Base-by-base conservation (phyloP, 2,329 filamentous ascomycete species). In the Hymenoscyphus occultus region DNA sequence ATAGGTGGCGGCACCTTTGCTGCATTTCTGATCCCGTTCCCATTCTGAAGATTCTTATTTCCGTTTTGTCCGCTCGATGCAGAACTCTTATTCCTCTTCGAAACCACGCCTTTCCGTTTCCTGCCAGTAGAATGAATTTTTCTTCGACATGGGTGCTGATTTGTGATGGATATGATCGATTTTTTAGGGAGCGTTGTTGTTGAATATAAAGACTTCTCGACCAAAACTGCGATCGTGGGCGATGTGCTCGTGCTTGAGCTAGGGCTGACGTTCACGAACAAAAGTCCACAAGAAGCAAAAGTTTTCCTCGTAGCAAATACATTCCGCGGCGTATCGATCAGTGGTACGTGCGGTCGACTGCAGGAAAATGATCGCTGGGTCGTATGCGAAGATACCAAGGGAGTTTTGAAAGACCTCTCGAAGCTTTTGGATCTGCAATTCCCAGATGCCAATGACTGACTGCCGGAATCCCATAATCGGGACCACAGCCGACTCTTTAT, bases 241-340 rank as follows among this genome's bases (percentile, higher is more conserved):
- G 66, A 61, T n/a, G 69, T 63, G 28, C 79, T 75, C 51, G 70
- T 59, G 2, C 77, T 76, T 3, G 77, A 72, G 40, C 75, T 77
- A 28, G 81, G 78, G 63, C 64, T 70, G 39, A 76, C 75, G 19
- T 83, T 81, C 60, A 85, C 73, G 16, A 86, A 79, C 32, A 86
- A 76, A 42, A 86, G 76, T 5, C 84, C 81, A 31, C 84, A 82
- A 1, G 84, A 85, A 40, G 83, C 81, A 71, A 84, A 83, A 71
- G 81, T 83, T 65, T 79, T 80, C 12, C 80, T 80, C 31, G 81
- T 76, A 13, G 65, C 14, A 19, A 31, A 61, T 59, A 56, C 61
- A 22, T 72, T 81, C 78, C 64, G 76, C 74, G 32, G 74, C 71
- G 65, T 76, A 75, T 58, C 76, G 67, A 69, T 76, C 19, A 28